phyloP scores from a whole-genome alignment of 129 eudicot genomes.

The Saussurea involucrata region DNA sequence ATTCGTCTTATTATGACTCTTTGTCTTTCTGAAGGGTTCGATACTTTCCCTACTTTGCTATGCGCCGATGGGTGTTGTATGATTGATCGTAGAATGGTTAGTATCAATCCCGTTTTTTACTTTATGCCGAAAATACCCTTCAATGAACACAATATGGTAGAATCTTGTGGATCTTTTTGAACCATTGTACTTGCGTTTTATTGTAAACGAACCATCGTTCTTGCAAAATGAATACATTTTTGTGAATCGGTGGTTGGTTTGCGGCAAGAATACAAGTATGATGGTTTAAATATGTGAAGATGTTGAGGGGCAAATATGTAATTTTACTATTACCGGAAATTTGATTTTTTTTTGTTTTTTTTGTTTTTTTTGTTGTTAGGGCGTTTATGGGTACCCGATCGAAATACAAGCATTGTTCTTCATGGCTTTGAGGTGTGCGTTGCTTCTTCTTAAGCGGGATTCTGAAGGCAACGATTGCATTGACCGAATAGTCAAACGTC shows the following conservation, averaged over 20 bases:
- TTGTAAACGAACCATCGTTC: neutral
- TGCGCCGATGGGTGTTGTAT: conserved; percentile 96
- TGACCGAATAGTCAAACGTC: conserved; percentile 63
- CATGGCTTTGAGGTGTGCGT: conserved; percentile 91
- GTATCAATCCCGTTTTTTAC: conserved; percentile 16
- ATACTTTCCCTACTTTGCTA: conserved; percentile 91
- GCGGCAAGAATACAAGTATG: too few relatives aligned
- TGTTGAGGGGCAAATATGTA: neutral
- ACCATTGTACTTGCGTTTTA: neutral
- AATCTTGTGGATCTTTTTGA: neutral
- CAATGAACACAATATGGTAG: neutral
- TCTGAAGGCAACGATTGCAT: conserved; percentile 62
- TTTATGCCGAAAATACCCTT: neutral
- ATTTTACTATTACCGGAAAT: neutral
- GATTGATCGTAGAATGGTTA: conserved; percentile 98
- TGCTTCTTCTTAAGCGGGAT: conserved; percentile 67
- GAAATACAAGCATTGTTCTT: conserved; percentile 95
- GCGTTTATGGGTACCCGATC: conserved; percentile 93
- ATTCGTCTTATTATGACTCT: conserved; percentile 72
- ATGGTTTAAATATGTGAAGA: too few relatives aligned
- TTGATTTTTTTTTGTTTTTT: neutral
- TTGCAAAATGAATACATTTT: neutral
- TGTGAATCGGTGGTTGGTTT: too few relatives aligned
- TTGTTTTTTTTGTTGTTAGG: conserved; percentile 35
- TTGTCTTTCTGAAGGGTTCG: conserved; percentile 95